Evolutionary conservation across 106 monocot species (phyloP).

Genomic region (Dendrobium officinale): DNA sequence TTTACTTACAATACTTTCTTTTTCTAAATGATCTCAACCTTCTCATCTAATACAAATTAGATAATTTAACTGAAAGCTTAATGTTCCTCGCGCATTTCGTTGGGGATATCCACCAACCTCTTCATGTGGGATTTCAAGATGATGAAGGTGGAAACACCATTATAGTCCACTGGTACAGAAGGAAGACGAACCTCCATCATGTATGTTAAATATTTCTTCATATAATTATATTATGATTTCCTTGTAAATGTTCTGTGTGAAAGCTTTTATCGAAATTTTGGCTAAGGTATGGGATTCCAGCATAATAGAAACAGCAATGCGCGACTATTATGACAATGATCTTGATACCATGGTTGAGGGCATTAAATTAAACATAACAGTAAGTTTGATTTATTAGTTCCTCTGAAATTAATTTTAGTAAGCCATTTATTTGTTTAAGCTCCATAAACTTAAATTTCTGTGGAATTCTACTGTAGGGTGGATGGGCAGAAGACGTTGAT

Average conservation of each 20-base stretch:
- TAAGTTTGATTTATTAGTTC: slow-evolving; percentile 14
- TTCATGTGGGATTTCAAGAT: slow-evolving; percentile 47
- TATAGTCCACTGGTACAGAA: slow-evolving; percentile 56
- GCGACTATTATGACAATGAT: slow-evolving; percentile 41
- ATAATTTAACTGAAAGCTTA: slow-evolving; percentile 69
- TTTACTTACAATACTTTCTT: background rate
- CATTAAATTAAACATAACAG: slow-evolving; percentile 47
- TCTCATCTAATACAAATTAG: slow-evolving; percentile 3
- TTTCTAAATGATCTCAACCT: background rate
- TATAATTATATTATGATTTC: background rate
- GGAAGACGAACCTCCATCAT: slow-evolving; percentile 76
- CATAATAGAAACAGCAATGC: slow-evolving; percentile 55
- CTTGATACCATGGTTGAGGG: slow-evolving; percentile 36
- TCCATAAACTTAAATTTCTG: background rate
- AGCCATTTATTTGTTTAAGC: background rate
- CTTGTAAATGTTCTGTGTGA: too few species aligned
- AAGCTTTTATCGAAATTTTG: too few species aligned
- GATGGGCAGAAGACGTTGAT: slow-evolving; percentile 47
- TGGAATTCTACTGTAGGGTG: slow-evolving; percentile 21
- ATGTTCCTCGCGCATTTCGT: slow-evolving; percentile 86
- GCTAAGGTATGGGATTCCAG: slow-evolving; percentile 55
- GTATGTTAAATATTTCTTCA: slow-evolving; percentile 34
- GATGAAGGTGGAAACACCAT: slow-evolving; percentile 90
- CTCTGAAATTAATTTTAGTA: background rate
- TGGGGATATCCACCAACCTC: slow-evolving; percentile 71